A percentile compares a stretch with the other conserved stretches of the same genome.
Conservation (phyloP, 306 rosid genomes). For the Casuarina cunninghamiana region DNA sequence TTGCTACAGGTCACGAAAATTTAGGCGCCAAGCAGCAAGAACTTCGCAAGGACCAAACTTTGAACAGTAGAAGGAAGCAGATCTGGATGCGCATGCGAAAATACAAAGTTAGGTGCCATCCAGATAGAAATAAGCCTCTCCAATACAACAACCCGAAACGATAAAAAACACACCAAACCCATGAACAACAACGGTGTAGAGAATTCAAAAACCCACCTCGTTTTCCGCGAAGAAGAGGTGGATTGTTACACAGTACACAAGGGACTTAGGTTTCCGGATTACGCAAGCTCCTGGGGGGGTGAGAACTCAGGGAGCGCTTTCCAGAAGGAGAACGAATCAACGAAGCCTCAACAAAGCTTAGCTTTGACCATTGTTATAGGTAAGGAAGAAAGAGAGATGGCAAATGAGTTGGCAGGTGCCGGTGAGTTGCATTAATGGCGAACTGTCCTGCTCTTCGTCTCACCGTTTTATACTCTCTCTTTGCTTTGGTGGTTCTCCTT, state of each 20-base stretch:
- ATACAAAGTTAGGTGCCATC: slow-evolving; percentile 15
- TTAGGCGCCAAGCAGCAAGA: slow-evolving; percentile 9
- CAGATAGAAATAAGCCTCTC: slow-evolving; percentile 7
- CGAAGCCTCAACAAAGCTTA: slow-evolving; percentile 13
- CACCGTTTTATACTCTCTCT: not conserved
- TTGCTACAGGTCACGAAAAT: slow-evolving; percentile 38
- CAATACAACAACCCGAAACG: not conserved
- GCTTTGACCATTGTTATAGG: slow-evolving; percentile 13
- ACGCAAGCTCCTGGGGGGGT: slow-evolving; percentile 9
- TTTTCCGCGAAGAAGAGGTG: not conserved
- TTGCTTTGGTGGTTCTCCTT: not conserved
- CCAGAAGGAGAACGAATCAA: slow-evolving; percentile 24
- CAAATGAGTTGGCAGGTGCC: slow-evolving; percentile 31
- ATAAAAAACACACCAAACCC: slow-evolving; percentile 6
- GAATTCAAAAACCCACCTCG: slow-evolving; percentile 22
- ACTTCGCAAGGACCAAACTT: slow-evolving; percentile 6
- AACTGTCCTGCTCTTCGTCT: slow-evolving; percentile 32
- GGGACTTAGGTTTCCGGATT: slow-evolving; percentile 16
- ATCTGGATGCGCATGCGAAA: slow-evolving; percentile 30
- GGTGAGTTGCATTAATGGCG: slow-evolving; percentile 31
- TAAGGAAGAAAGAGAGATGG: not conserved
- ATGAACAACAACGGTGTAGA: not conserved
- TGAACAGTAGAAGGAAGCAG: slow-evolving; percentile 23
- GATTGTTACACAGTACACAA: not conserved
- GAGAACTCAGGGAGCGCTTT: slow-evolving; percentile 25